phyloP scores from a whole-genome alignment of 805 yeast genomes.

The Blastobotrys mokoenaii region DNA sequence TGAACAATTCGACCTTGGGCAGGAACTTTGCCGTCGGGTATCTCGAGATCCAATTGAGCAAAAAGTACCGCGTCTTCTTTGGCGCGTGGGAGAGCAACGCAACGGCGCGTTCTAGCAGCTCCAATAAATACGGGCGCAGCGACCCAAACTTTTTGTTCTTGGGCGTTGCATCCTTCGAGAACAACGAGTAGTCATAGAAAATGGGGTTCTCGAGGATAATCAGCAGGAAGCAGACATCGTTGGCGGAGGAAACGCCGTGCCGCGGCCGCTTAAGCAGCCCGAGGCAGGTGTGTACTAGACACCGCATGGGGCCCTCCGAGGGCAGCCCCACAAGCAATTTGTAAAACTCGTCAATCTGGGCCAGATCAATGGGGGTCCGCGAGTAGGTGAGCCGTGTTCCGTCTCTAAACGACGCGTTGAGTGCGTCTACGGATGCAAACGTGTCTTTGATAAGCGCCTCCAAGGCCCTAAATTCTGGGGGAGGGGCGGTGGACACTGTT shows the following conservation, averaged over 20 bases:
- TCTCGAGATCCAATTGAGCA: conserved; percentile 51
- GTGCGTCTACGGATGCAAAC: conserved; percentile 25
- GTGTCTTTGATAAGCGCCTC: not conserved
- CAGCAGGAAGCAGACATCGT: conserved; percentile 48
- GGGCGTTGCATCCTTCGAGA: conserved; percentile 5
- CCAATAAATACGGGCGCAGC: conserved; percentile 43
- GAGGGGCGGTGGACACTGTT: too few species aligned
- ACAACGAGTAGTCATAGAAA: conserved; percentile 25
- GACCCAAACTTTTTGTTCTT: conserved; percentile 21
- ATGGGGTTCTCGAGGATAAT: conserved; percentile 65
- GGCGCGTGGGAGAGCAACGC: conserved; percentile 57
- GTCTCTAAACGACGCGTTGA: conserved; percentile 48
- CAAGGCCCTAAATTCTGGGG: not conserved
- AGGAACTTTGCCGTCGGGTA: conserved; percentile 37
- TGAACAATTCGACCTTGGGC: conserved; percentile 55
- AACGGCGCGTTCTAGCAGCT: conserved; percentile 55
- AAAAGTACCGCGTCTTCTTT: conserved; percentile 31
- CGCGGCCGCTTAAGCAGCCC: conserved; percentile 46
- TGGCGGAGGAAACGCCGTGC: conserved; percentile 31
- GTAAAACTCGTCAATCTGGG: conserved; percentile 41
- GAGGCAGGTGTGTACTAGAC: conserved; percentile 44
- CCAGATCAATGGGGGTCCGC: conserved; percentile 41
- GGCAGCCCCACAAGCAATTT: conserved; percentile 42
- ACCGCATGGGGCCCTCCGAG: conserved; percentile 50
- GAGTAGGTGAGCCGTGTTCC: conserved; percentile 33